Evolutionary conservation across 192 early-diverging fungal species (phyloP), one percentile per base, ranked within the genome.

Genomic region (Backusella parvicylindrica): DNA sequence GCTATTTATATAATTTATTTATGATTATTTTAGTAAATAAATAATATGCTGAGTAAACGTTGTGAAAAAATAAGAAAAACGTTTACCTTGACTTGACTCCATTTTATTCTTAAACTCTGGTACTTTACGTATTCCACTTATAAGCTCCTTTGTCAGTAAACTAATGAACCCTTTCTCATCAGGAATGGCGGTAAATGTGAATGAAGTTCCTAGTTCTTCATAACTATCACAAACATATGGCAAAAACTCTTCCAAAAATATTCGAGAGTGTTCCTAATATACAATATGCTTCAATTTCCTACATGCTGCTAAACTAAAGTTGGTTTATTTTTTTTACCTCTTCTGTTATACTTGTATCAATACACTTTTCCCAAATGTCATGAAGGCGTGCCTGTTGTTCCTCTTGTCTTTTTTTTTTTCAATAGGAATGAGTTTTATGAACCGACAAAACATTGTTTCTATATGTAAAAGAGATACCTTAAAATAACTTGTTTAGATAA

Each of bases 151-250:
- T 28, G 83, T 71, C 2, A 83, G 40, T 26, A 75, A 36, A 30
- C 70, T 66, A 16, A 83, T 79, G 15, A 85, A 79, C 8, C 65
- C 65, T 23, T 70, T 40, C 18, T 75, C 66, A 72, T 83, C 73
- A 12, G 70, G 68, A 41, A 83, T 47, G 28, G 69, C 53, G 40
- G 13, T 38, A 37, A 75, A 76, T 2, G 49, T 43, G 5, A 68
- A 53, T 28, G 56, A 30, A 15, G 47, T 36, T 9, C 41, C 35
- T 40, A 79, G 60, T 30, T 65, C 37, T 12, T 47, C 79, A 63
- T 79, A 81, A n/a, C 74, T 32, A 30, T 75, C 77, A 67, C 65
- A 78, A 73, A 81, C 79, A 43, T 73, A 73, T 1, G 77, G 79
- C 3, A 81, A 65, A 47, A 76, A 68, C 73, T 63, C 32, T 6